Percentiles rank a stretch among this genome's conserved stretches.
phyloP scores from a whole-genome alignment of 1,139 yeast genomes.

The Zygosaccharomyces sapae region DNA sequence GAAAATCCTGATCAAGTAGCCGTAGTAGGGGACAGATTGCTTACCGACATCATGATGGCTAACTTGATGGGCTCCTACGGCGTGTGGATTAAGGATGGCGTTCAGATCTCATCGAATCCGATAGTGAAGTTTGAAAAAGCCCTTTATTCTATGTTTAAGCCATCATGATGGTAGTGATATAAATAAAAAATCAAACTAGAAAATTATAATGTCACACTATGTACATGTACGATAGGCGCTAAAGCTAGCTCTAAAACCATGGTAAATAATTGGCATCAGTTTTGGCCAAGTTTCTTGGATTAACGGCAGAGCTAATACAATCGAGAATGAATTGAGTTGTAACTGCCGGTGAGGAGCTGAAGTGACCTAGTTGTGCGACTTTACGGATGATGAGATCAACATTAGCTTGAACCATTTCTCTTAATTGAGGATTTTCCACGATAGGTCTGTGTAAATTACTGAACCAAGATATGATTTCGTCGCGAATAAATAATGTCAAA shows the following conservation, averaged over 20 bases:
- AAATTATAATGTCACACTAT: not conserved
- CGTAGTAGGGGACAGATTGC: slow-evolving; percentile 82
- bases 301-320: slow-evolving; percentile 90
- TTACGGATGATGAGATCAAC: slow-evolving; percentile 79
- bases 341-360: slow-evolving; percentile 67
- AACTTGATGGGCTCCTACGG: slow-evolving; percentile 88
- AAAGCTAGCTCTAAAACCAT: slow-evolving; percentile 45
- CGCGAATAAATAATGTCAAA: slow-evolving; percentile 86
- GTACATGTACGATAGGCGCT: slow-evolving; percentile 1
- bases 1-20: slow-evolving; percentile 61
- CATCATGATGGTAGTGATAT: not conserved
- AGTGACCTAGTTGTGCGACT: slow-evolving; percentile 69
- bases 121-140: slow-evolving; percentile 26
- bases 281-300: slow-evolving; percentile 88
- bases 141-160: slow-evolving; percentile 13
- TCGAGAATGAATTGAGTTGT: slow-evolving; percentile 94
- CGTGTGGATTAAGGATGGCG: slow-evolving; percentile 80
- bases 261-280: slow-evolving; percentile 97
- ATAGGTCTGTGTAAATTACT: slow-evolving; percentile 65
- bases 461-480: slow-evolving; percentile 92
- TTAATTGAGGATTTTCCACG: slow-evolving; percentile 65
- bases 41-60: slow-evolving; percentile 92
- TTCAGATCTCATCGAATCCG: slow-evolving; percentile 33
- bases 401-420: slow-evolving; percentile 84
- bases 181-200: not conserved